A percentile compares a stretch with the other conserved stretches of the same genome.
phyloP scores from a whole-genome alignment of 1,139 yeast genomes.

The Protomyces gravidus region DNA sequence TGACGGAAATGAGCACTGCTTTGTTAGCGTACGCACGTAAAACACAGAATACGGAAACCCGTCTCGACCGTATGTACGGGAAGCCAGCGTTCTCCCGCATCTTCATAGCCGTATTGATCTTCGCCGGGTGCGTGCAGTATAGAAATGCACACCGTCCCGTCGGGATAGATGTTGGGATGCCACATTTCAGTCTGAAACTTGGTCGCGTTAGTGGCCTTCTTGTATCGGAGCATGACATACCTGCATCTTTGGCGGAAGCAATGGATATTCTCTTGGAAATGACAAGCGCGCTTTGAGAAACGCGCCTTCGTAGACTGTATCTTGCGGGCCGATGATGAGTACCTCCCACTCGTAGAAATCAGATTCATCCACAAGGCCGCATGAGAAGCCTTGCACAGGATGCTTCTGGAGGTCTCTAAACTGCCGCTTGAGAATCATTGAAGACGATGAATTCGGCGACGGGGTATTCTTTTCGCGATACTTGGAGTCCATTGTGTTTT shows the following conservation, averaged over 20 bases:
- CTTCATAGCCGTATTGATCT: conserved; percentile 37
- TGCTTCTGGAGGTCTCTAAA: conserved; percentile 30
- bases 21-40: background rate
- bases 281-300: conserved; percentile 35
- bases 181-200: conserved; percentile 36
- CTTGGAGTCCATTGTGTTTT: background rate
- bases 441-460: conserved; percentile 18
- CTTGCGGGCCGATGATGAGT: conserved; percentile 36
- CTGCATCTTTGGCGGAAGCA: conserved; percentile 36
- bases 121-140: conserved; percentile 37
- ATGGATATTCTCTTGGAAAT: conserved; percentile 36
- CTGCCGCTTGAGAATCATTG: conserved; percentile 15
- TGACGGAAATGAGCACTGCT: conserved; percentile 35
- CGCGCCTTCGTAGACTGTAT: conserved; percentile 37
- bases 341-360: conserved; percentile 37
- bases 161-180: conserved; percentile 37
- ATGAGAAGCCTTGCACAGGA: conserved; percentile 36
- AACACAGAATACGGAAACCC: background rate
- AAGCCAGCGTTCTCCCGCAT: conserved; percentile 37
- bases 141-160: conserved; percentile 36
- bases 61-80: conserved; percentile 37
- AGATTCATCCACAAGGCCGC: conserved; percentile 35
- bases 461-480: conserved; percentile 18
- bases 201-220: no score
- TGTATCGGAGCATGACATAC: conserved; percentile 19